Conservation (phyloP, 305 asterid genomes). For the Solanum aculeatissimum region DNA sequence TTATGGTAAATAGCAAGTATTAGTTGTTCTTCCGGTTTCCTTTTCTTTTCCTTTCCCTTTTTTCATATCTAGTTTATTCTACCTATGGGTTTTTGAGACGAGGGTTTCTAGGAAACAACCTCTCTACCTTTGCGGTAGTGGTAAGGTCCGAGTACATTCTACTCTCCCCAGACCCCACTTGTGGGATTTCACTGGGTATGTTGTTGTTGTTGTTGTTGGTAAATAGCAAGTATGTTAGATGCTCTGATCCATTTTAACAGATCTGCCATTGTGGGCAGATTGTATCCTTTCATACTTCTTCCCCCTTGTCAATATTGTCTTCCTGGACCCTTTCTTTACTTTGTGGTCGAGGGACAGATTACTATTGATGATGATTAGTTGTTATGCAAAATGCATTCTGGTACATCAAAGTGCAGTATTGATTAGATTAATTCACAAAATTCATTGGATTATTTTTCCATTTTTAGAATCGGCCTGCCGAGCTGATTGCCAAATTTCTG, state of each 20-base stretch:
- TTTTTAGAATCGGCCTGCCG: constrained; percentile 95
- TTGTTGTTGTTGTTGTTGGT: too few relatives aligned
- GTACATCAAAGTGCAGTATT: background rate
- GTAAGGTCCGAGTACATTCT: too few relatives aligned
- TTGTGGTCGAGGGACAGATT: background rate
- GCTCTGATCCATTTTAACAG: background rate
- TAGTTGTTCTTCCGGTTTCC: too few relatives aligned
- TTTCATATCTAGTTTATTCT: too few relatives aligned
- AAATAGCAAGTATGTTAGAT: background rate
- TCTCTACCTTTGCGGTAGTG: too few relatives aligned
- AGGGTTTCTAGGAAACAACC: too few relatives aligned
- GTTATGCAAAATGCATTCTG: background rate
- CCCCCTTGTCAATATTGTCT: background rate
- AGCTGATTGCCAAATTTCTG: constrained; percentile 87
- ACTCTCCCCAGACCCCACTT: too few relatives aligned
- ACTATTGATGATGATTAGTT: background rate
- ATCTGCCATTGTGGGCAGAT: background rate
- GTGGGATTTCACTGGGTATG: too few relatives aligned
- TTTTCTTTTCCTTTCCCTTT: too few relatives aligned
- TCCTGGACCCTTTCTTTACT: background rate
- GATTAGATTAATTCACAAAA: background rate
- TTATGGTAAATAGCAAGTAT: background rate
- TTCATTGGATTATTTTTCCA: background rate
- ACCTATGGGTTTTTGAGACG: too few relatives aligned
- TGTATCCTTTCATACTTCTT: background rate